Evolutionary conservation across 2,329 filamentous ascomycete genomes (phyloP).

Genomic region (Chaetomium globosum): DNA sequence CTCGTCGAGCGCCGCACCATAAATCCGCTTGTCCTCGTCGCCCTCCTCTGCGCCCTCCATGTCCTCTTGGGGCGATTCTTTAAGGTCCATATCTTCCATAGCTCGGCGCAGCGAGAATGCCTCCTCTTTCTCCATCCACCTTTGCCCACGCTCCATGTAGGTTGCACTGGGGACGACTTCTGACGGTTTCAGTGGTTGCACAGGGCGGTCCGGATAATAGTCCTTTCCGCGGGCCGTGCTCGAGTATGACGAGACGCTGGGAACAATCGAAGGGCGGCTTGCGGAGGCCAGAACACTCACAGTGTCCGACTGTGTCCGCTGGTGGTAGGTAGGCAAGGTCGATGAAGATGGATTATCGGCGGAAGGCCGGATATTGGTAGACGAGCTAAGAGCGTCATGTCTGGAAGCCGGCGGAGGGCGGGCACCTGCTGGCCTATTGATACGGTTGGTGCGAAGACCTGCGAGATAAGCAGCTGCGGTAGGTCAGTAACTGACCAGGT

Average conservation of each 20-base stretch:
- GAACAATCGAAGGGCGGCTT: slow-evolving; percentile 48
- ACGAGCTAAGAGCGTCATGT: slow-evolving; percentile 42
- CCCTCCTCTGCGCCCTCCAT: slow-evolving; percentile 38
- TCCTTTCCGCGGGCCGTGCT: slow-evolving; percentile 52
- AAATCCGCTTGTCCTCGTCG: slow-evolving; percentile 64
- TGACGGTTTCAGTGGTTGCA: slow-evolving; percentile 56
- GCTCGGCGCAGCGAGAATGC: slow-evolving; percentile 69
- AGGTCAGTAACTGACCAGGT: slow-evolving; percentile 25
- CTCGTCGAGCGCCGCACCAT: slow-evolving; percentile 72
- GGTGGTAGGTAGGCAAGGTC: slow-evolving; percentile 42
- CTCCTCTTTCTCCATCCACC: slow-evolving; percentile 83
- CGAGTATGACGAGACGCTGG: slow-evolving; percentile 56
- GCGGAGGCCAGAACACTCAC: slow-evolving; percentile 37
- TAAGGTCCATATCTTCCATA: slow-evolving; percentile 71
- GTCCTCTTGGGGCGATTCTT: slow-evolving; percentile 41
- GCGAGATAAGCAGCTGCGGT: slow-evolving; percentile 67
- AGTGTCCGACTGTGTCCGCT: slow-evolving; percentile 40
- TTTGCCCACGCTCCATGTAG: slow-evolving; percentile 72
- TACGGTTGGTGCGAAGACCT: slow-evolving; percentile 68
- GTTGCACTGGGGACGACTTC: slow-evolving; percentile 66
- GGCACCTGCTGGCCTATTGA: slow-evolving; percentile 69
- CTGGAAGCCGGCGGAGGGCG: slow-evolving; percentile 59
- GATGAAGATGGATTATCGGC: slow-evolving; percentile 40
- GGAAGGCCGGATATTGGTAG: slow-evolving; percentile 39
- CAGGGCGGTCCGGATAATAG: slow-evolving; percentile 53